Evolutionary conservation across 441 rosid genomes (phyloP).

Genomic region (Monsonia emarginata): DNA sequence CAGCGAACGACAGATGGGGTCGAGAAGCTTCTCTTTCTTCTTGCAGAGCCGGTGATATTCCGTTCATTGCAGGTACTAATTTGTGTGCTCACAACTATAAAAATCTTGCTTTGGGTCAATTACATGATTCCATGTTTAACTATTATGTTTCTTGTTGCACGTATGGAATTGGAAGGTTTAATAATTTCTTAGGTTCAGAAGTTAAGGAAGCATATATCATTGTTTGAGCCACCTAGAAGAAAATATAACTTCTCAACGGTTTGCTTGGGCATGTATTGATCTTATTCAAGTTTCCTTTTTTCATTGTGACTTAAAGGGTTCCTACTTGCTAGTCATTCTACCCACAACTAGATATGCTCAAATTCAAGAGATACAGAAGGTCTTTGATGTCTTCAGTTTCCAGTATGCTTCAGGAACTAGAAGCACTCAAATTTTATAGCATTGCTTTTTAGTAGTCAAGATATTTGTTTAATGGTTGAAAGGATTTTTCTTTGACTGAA

Average conservation of each 20-base stretch:
- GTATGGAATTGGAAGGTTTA: not conserved
- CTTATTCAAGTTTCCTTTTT: constrained; percentile 3
- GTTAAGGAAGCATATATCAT: not conserved
- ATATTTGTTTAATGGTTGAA: not conserved
- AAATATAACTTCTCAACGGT: not conserved
- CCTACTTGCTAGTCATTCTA: not conserved
- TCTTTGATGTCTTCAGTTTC: not conserved
- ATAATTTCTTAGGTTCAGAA: not conserved
- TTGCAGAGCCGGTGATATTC: constrained; percentile 80
- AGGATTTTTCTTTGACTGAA: not conserved
- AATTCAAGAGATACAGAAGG: not conserved
- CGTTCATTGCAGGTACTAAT: constrained; percentile 68
- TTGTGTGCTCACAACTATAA: too few species aligned
- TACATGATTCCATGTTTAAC: not conserved
- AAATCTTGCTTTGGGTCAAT: not conserved
- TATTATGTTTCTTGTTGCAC: not conserved
- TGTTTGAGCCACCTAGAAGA: not conserved
- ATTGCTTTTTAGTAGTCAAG: not conserved
- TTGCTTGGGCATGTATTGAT: not conserved
- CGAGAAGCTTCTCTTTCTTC: constrained; percentile 69
- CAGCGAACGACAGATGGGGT: constrained; percentile 69
- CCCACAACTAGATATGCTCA: not conserved
- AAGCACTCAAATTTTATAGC: not conserved
- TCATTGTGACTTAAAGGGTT: not conserved
- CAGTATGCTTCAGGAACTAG: not conserved